Base-by-base conservation (phyloP, 768 basidiomycete genomes). In the Suillus ampliporus region DNA sequence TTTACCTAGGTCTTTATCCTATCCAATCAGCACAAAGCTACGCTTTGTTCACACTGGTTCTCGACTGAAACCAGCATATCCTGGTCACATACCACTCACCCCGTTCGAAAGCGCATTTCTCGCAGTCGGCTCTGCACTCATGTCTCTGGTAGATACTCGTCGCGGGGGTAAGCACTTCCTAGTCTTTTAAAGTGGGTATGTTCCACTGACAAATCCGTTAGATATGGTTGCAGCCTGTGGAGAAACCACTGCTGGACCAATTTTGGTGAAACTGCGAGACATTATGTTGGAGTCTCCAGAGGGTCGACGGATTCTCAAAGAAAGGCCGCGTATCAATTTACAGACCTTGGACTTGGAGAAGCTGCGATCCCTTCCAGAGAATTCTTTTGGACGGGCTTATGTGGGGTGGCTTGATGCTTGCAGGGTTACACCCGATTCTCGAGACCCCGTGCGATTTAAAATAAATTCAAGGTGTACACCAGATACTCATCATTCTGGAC, bases 191-290 rank as follows among this genome's bases (percentile, higher is more conserved):
- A 14, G 48, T 38, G 23, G 6, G 9, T 13, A 17, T 31, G 11
- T 28, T 19, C 43, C 43, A 34, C 50, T 37, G 13, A n/a, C 21
- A 26, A 43, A 34, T 57, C 57, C n/a, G 15, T 13, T 65, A 98
- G 96, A 99, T 75, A 94, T 99, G 90, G 86, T 99, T 46, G 96
- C 97, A 13, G 91, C 94, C 5, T 83, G 98, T 10, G 94, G 94
- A 26, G 97, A 98, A 77, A 94, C 94, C 1, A 95, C 97, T 1
- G 92, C 95, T 7, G 90, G 92, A 3, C 82, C 86, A 0, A 87
- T 88, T 59, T 82, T 99, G 46, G 89, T 92, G 7, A 81, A 83
- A 52, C 78, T 97, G 53, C 87, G 92, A 37, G 89, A 93, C 65
- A 72, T 73, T 40, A 94, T 98, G 91, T 84, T 92, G 2, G 82